Base-by-base conservation (phyloP, 805 yeast species). In the Candida anglica region DNA sequence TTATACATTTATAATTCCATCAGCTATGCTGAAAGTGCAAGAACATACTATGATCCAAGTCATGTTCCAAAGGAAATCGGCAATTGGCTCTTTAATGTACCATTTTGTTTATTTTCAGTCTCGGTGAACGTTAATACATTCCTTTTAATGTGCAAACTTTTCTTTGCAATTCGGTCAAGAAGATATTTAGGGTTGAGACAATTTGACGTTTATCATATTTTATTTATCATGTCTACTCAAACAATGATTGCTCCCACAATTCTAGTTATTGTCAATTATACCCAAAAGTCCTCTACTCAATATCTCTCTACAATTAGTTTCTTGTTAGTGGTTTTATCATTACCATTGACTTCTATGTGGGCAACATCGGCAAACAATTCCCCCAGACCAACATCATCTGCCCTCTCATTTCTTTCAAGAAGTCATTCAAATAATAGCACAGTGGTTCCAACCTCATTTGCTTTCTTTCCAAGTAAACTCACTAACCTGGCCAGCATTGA, bases 311-410 rank as follows among this genome's bases (percentile, higher is more conserved):
- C 81, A 3, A 50, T 84, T 19, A 77, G 86, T 2, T 60, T 77
- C 2, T 62, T 84, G 16, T 45, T 87, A 5, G 79, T 83, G 14
- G 81, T 83, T 0, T 51, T 86, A 18, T 83, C 89, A 3, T 63
- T 88, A 34, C 96, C 96, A 1, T 57, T 89, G 31, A 78, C 95
- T 0, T 77, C 95, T 0, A 73, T 88, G 73, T 88, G 97, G 97
- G 95, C 96, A 0, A 65, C 81, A 3, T 66, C 87, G 2, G 69
- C 81, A 1, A 79, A 80, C 46, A 75, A 74, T 36, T 50, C 69
- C 2, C 40, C 50, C 2, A 25, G 22, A 2, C 55, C 56, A 5
- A 42, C 41, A 15, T 52, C 58, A 9, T 42, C 47, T 2, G 27
- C 48, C 8, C 20, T 40, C 4, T 15, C 38, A 6, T 20, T 47